phyloP scores from a whole-genome alignment of 2,329 filamentous ascomycete genomes.

The Aureobasidium subglaciale region DNA sequence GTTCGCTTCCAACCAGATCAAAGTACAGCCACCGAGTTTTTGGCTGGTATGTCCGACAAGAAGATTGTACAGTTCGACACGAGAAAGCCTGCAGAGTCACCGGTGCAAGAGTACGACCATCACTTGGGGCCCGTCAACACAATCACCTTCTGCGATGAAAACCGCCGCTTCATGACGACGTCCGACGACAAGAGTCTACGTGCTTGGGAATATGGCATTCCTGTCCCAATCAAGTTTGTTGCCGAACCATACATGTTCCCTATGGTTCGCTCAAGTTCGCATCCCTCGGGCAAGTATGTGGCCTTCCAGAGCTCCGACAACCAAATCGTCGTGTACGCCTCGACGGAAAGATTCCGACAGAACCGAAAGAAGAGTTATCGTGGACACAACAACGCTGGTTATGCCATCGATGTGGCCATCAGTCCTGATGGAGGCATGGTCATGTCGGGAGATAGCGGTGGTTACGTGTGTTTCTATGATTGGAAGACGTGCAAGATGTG shows the following conservation, averaged over 20 bases:
- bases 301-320: constrained; percentile 93
- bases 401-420: constrained; percentile 82
- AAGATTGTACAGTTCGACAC: constrained; percentile 98
- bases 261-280: constrained; percentile 75
- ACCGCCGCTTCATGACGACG: constrained; percentile 93
- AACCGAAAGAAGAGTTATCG: constrained; percentile 96
- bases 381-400: constrained; percentile 92
- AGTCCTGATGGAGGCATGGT: constrained; percentile 90
- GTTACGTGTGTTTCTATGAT: constrained; percentile 94
- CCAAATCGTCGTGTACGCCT: constrained; percentile 91
- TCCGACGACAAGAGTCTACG: constrained; percentile 94
- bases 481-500: constrained; percentile 99
- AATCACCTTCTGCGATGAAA: constrained; percentile 90
- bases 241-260: constrained; percentile 81
- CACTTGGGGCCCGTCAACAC: constrained; percentile 97
- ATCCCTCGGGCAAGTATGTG: constrained; percentile 89
- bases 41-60: constrained; percentile 97
- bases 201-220: constrained; percentile 98
- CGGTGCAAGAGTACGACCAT: constrained; percentile 97
- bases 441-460: constrained; percentile 76
- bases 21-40: constrained; percentile 76
- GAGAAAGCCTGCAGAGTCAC: constrained; percentile 53
- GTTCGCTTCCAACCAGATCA: constrained; percentile 82
- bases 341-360: constrained; percentile 91
- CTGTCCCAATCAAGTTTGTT: constrained; percentile 96